phyloP scores from a whole-genome alignment of 2,329 filamentous ascomycete genomes.

The Drechslerella coelobrocha region DNA sequence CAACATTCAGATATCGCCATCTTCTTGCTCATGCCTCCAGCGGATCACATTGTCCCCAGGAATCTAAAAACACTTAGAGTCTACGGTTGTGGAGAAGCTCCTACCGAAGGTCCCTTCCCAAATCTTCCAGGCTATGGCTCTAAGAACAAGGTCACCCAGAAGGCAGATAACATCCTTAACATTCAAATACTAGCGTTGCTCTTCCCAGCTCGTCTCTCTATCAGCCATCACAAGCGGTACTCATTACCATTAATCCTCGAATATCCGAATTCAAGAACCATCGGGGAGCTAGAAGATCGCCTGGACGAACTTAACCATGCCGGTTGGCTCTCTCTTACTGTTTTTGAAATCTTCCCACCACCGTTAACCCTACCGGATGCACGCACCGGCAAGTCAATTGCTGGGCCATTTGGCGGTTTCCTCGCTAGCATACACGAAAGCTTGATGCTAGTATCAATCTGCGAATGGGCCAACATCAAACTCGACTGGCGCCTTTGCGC shows the following conservation, averaged over 20 bases:
- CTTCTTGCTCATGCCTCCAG: conserved; percentile 32
- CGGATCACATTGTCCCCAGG: background rate
- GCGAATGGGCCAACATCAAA: conserved; percentile 6
- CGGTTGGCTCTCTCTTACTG: conserved; percentile 26
- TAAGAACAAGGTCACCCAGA: conserved; percentile 30
- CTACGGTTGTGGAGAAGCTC: conserved; percentile 34
- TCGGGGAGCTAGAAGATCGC: background rate
- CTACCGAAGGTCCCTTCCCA: conserved; percentile 40
- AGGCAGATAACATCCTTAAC: conserved; percentile 43
- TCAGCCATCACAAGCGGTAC: conserved; percentile 8
- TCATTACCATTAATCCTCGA: conserved; percentile 16
- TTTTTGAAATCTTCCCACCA: conserved; percentile 17
- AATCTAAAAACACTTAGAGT: conserved; percentile 10
- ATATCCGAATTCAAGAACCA: background rate
- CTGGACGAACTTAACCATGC: conserved; percentile 13
- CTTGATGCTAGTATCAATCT: conserved; percentile 24
- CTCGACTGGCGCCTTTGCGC: conserved; percentile 30
- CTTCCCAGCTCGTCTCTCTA: conserved; percentile 10
- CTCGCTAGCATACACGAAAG: conserved; percentile 31
- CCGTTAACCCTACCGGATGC: conserved; percentile 6
- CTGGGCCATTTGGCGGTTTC: conserved; percentile 34
- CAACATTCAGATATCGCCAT: conserved; percentile 45
- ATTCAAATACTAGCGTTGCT: conserved; percentile 37
- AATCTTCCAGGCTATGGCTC: conserved; percentile 46
- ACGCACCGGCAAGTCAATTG: conserved; percentile 4